Evolutionary conservation across 352 stramenopile genomes (phyloP).

Genomic region (Pythium plurisporium): DNA sequence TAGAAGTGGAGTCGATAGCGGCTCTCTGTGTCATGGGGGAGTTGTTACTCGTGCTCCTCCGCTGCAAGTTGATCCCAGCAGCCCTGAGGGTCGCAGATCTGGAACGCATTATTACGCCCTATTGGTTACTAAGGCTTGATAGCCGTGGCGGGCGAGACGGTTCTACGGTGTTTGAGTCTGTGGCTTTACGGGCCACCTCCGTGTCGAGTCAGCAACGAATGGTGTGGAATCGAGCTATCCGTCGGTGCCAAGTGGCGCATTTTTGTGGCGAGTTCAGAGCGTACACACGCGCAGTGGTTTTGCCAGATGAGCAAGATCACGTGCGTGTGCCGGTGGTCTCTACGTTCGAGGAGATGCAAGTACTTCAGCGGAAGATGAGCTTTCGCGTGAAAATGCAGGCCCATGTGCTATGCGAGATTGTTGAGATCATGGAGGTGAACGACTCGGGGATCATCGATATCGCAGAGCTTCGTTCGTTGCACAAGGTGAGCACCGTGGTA

Average conservation of each 20-base stretch:
- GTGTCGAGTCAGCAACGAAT: constrained; percentile 23
- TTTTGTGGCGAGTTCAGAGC: constrained; percentile 25
- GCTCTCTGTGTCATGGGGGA: constrained; percentile 48
- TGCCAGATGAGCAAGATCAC: background rate
- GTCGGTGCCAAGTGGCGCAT: constrained; percentile 42
- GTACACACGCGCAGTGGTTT: background rate
- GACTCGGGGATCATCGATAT: constrained; percentile 67
- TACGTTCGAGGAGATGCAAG: constrained; percentile 16
- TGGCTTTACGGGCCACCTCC: background rate
- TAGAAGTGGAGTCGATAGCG: constrained; percentile 29
- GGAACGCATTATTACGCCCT: constrained; percentile 38
- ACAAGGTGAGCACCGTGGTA: constrained; percentile 26
- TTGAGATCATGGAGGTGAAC: constrained; percentile 60
- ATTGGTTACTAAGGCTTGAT: constrained; percentile 30
- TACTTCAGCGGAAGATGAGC: constrained; percentile 12
- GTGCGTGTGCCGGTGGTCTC: background rate
- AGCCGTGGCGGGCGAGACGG: background rate
- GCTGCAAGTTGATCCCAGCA: constrained; percentile 21
- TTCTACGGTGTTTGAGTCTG: background rate
- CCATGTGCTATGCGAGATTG: constrained; percentile 53
- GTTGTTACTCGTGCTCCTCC: constrained; percentile 43
- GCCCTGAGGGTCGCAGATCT: constrained; percentile 26
- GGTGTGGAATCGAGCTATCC: constrained; percentile 67
- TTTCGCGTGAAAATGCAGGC: constrained; percentile 35
- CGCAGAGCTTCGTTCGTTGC: constrained; percentile 57